Conservation (phyloP, 352 stramenopile genomes). For the Globisporangium echinulatum region DNA sequence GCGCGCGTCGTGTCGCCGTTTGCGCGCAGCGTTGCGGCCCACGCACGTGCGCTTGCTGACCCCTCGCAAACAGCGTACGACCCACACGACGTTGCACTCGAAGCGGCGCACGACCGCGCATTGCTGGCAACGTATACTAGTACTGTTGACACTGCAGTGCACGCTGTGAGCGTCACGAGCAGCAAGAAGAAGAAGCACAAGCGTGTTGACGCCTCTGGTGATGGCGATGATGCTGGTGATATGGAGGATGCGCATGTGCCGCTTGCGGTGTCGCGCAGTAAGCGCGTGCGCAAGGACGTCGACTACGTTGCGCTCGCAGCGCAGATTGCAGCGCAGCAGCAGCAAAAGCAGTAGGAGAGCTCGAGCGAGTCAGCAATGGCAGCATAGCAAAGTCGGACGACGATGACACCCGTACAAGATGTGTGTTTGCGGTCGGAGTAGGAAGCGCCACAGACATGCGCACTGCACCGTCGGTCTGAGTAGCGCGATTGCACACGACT, state of each 20-base stretch:
- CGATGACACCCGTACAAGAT: no score
- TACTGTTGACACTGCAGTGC: slow-evolving; percentile 1
- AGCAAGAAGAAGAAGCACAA: slow-evolving; percentile 20
- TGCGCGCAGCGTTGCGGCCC: slow-evolving; percentile 64
- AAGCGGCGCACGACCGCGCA: slow-evolving; percentile 39
- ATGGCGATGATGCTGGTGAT: neutral
- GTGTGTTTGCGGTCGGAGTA: no score
- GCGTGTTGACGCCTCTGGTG: slow-evolving; percentile 5
- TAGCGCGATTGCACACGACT: no score
- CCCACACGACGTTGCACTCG: slow-evolving; percentile 35
- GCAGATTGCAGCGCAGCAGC: slow-evolving; percentile 26
- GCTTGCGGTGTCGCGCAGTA: slow-evolving; percentile 25
- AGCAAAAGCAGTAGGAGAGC: slow-evolving; percentile 7
- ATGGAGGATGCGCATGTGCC: neutral
- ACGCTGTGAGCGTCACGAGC: slow-evolving; percentile 8
- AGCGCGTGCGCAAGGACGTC: slow-evolving; percentile 49
- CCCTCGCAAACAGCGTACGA: slow-evolving; percentile 43
- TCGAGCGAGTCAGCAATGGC: no score
- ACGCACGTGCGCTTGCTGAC: slow-evolving; percentile 51
- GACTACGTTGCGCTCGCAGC: slow-evolving; percentile 66
- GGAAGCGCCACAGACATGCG: no score
- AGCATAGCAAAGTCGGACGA: neutral
- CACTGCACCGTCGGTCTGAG: no score
- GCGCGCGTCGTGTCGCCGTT: slow-evolving; percentile 78
- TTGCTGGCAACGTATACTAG: slow-evolving; percentile 45